These are phyloP conservation scores for Irpex rosettiformis DNA, from an alignment of 1,284 basidiomycete genomes.

Conservation along the genomic window DNA sequence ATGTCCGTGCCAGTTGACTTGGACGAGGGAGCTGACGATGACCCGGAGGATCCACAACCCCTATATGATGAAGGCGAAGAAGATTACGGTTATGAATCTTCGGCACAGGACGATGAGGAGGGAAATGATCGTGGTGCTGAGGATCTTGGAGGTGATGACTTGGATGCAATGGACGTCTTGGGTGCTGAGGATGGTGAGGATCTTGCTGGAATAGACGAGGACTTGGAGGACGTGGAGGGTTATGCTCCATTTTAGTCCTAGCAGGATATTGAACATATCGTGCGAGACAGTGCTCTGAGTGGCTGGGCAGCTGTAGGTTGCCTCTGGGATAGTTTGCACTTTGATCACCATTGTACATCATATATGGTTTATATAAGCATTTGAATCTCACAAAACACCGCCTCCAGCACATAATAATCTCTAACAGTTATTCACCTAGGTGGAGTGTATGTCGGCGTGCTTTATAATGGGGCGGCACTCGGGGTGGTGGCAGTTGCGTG, in stretches of 20 bases:
- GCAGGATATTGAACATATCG: background rate
- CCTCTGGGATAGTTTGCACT: too few species aligned
- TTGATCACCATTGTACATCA: too few species aligned
- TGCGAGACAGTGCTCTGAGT: background rate
- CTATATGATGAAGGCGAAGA: background rate
- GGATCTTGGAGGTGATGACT: background rate
- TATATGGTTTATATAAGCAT: too few species aligned
- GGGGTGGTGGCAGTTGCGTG: too few species aligned
- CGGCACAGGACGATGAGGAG: background rate
- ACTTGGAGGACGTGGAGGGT: background rate
- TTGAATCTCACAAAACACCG: too few species aligned
- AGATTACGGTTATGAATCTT: background rate
- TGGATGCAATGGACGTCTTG: background rate
- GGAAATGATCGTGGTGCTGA: background rate
- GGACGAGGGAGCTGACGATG: background rate
- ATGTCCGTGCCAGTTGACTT: background rate
- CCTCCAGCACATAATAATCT: too few species aligned
- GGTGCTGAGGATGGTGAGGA: background rate
- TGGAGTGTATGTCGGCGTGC: too few species aligned
- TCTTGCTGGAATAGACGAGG: background rate
- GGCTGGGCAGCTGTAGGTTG: background rate
- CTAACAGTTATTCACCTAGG: too few species aligned
- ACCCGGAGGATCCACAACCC: background rate
- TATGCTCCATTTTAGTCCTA: background rate
- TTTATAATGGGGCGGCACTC: too few species aligned